Base-by-base conservation (phyloP, 1,284 basidiomycete species). In the Ustilago shanxiensis region DNA sequence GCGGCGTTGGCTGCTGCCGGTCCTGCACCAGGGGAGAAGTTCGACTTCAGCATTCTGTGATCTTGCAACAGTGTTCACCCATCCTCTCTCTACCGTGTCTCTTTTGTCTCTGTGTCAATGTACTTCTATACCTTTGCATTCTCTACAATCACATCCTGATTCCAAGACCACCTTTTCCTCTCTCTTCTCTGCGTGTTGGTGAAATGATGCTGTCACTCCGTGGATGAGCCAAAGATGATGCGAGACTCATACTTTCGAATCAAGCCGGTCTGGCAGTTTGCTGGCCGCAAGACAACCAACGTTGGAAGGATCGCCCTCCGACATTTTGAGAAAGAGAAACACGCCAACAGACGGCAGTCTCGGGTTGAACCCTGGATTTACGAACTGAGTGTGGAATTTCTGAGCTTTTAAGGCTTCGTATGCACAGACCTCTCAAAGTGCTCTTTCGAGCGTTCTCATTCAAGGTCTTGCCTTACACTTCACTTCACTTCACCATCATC, bases 1-100 rank as follows among this genome's bases (percentile, higher is more conserved):
- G 72, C 63, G 31, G 65, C 71, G 5, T 57, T 66, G 29, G 71
- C 70, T 47, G 75, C 65, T 20, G 65, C 61, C 13, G 73, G 77
- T 13, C 79, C 81, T 33, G 73, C 72, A 18, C 81, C 81, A 22
- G 81, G 81, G 18, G 80, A 83, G 18, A 78, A 76, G 54, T 83
- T 79, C 57, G 79, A 83, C 58, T 79, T 83, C 60, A 72, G 74
- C n/a, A n/a, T n/a, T n/a, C n/a, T 45, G 74, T 74, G 2, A 79
- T 81, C 73, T 83, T 83, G 64, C 80, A 37, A 57, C n/a, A n/a
- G n/a, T n/a, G n/a, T n/a, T n/a, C n/a, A n/a, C n/a, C n/a, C n/a
- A n/a, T n/a, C n/a, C n/a, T n/a, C n/a, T n/a, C n/a, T 16, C 16
- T 55, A 18, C 3, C 41, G 44, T 41, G 22, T 59, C 50, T 62